These are phyloP conservation scores for Torulaspora gathmanii DNA, from an alignment of 805 yeast genomes.

Conservation along the genomic window DNA sequence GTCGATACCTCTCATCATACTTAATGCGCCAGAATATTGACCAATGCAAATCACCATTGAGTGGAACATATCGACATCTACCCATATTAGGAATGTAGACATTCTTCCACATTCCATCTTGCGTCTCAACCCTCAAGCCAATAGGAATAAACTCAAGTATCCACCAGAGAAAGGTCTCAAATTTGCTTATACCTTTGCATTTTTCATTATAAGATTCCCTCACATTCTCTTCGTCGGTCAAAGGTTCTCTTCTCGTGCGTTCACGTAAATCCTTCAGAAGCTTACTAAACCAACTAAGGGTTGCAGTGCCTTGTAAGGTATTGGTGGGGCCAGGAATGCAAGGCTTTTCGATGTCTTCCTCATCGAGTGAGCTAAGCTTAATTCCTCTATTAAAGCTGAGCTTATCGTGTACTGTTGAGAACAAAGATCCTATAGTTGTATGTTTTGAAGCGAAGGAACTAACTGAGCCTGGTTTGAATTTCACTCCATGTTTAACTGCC, in stretches of 20 bases:
- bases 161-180: conserved; percentile 50
- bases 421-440: conserved; percentile 40
- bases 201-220: conserved; percentile 5
- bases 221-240: conserved; percentile 8
- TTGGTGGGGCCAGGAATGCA: background rate
- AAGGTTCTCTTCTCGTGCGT: background rate
- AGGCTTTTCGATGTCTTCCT: conserved; percentile 1
- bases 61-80: conserved; percentile 46
- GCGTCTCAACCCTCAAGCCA: conserved; percentile 47
- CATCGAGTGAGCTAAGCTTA: conserved; percentile 4
- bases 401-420: conserved; percentile 52
- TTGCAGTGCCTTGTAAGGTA: background rate
- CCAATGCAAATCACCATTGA: conserved; percentile 52
- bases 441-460: conserved; percentile 40
- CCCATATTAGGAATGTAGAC: conserved; percentile 55
- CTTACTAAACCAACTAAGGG: conserved; percentile 11
- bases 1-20: conserved; percentile 43
- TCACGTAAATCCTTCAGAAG: conserved; percentile 5
- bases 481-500: conserved; percentile 48
- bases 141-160: conserved; percentile 55
- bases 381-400: conserved; percentile 31
- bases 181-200: conserved; percentile 8
- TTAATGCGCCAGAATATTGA: conserved; percentile 55
- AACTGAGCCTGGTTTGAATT: conserved; percentile 41
- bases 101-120: conserved; percentile 47